These are phyloP conservation scores for Rosa multiflora DNA, from an alignment of 306 rosid species.

Conservation along the genomic window DNA sequence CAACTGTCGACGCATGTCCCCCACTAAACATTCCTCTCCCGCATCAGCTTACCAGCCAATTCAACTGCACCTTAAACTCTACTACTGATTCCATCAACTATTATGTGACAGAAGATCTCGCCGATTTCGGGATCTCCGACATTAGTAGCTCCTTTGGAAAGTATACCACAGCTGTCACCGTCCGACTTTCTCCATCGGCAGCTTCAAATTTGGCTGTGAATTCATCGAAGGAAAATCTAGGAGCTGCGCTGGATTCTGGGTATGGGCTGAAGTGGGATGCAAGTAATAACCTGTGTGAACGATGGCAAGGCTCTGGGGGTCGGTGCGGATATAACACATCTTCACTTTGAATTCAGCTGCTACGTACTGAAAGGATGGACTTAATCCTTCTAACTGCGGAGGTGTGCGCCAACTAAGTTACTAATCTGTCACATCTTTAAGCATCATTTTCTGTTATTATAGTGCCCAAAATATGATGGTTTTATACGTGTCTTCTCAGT, in stretches of 20 bases:
- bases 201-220: neutral
- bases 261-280: constrained; percentile 50
- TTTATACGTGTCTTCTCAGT: no score
- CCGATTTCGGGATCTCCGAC: neutral
- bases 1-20: constrained; percentile 43
- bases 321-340: constrained; percentile 38
- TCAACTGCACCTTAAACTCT: constrained; percentile 33
- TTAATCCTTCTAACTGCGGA: constrained; percentile 29
- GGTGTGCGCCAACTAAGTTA: neutral
- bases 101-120: constrained; percentile 10
- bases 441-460: no score
- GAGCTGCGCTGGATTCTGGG: constrained; percentile 39
- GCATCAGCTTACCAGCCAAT: constrained; percentile 5
- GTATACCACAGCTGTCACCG: constrained; percentile 29
- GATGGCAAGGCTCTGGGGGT: constrained; percentile 45
- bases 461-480: no score
- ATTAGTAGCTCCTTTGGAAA: neutral
- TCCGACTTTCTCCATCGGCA: constrained; percentile 35
- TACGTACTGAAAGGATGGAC: constrained; percentile 37
- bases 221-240: constrained; percentile 19
- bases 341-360: constrained; percentile 45
- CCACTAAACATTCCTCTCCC: neutral
- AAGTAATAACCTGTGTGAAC: constrained; percentile 35
- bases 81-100: constrained; percentile 21
- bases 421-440: no score